Conservation (phyloP, 129 eudicot species). For the Artemisia tridentata region DNA sequence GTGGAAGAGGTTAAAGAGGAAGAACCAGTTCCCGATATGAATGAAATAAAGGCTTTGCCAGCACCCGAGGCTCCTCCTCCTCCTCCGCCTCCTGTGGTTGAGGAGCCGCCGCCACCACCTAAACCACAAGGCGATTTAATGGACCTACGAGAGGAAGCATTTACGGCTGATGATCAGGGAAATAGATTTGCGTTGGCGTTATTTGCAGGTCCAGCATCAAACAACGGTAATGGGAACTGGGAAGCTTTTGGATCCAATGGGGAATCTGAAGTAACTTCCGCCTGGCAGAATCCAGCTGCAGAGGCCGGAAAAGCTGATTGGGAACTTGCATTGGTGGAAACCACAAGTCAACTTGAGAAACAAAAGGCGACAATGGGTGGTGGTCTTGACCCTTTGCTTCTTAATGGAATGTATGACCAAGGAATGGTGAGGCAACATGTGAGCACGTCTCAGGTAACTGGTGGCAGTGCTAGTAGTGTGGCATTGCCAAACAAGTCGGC, state of each 20-base stretch:
- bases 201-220: conserved; percentile 66
- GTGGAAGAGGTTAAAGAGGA: conserved; percentile 46
- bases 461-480: conserved; percentile 94
- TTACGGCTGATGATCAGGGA: conserved; percentile 74
- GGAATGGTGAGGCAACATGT: conserved; percentile 75
- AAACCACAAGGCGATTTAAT: conserved; percentile 53
- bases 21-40: conserved; percentile 66
- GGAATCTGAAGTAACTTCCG: conserved; percentile 61
- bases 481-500: conserved; percentile 56
- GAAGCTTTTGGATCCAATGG: conserved; percentile 60
- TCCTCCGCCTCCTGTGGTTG: conserved; percentile 50
- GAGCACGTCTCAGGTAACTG: conserved; percentile 52
- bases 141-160: conserved; percentile 65
- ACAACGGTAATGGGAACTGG: conserved; percentile 56
- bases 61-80: conserved; percentile 53
- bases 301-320: conserved; percentile 66
- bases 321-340: conserved; percentile 55
- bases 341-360: conserved; percentile 56
- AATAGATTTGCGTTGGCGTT: conserved; percentile 73
- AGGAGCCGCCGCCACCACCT: conserved; percentile 41
- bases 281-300: conserved; percentile 88
- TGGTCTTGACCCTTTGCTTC: conserved; percentile 72
- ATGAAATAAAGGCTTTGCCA: conserved; percentile 79
- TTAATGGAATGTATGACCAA: conserved; percentile 87
- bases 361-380: conserved; percentile 75